phyloP scores from a whole-genome alignment of 108 stramenopile genomes.

The Nitzschia sp. region DNA sequence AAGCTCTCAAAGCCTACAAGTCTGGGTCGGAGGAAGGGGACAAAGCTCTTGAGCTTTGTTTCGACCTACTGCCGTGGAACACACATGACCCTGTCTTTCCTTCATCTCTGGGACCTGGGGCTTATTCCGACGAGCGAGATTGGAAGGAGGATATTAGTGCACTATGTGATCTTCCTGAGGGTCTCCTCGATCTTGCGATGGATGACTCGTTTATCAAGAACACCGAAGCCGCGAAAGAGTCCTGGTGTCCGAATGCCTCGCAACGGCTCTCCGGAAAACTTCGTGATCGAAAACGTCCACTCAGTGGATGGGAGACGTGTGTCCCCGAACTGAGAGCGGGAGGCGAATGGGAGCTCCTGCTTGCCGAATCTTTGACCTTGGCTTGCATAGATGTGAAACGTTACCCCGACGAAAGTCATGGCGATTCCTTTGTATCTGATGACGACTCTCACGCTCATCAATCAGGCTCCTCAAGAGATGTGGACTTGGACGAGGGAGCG shows the following conservation, averaged over 20 bases:
- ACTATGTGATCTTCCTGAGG: slow-evolving; percentile 19
- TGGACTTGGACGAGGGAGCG: neutral
- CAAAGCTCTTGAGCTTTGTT: neutral
- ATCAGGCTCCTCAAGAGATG: neutral
- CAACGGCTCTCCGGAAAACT: slow-evolving; percentile 46
- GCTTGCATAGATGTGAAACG: slow-evolving; percentile 36
- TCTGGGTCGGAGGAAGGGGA: slow-evolving; percentile 19
- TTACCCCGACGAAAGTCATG: neutral
- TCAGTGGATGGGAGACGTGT: slow-evolving; percentile 37
- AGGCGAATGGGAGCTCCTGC: slow-evolving; percentile 77
- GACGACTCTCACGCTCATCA: neutral
- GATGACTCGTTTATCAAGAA: slow-evolving; percentile 4
- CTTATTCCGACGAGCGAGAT: slow-evolving; percentile 24
- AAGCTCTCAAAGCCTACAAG: neutral
- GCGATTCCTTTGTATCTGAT: slow-evolving; percentile 10
- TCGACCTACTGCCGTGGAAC: slow-evolving; percentile 13
- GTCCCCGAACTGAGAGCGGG: slow-evolving; percentile 62
- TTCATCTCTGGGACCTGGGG: slow-evolving; percentile 23
- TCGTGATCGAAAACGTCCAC: slow-evolving; percentile 27
- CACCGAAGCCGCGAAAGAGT: slow-evolving; percentile 26
- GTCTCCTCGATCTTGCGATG: slow-evolving; percentile 8
- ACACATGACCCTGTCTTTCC: slow-evolving; percentile 7
- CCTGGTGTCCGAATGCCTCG: slow-evolving; percentile 47
- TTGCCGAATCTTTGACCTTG: slow-evolving; percentile 48
- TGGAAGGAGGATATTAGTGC: slow-evolving; percentile 32